These are phyloP conservation scores for Dryas integrifolia DNA, from an alignment of 331 rosid genomes.

Conservation along the genomic window DNA sequence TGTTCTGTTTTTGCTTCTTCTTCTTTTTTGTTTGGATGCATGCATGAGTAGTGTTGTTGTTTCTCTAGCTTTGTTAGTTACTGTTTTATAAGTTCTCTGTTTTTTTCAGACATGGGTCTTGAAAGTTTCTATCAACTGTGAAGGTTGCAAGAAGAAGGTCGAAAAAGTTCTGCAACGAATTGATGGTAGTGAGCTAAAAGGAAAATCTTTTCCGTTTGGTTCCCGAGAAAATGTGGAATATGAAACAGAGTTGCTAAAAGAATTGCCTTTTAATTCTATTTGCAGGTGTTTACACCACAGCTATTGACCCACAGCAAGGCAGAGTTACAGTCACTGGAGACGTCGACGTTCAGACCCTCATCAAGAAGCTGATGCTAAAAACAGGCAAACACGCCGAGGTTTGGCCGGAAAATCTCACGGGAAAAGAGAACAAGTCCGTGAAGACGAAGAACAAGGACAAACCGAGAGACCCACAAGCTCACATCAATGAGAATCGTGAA, in stretches of 20 bases:
- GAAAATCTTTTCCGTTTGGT: background rate
- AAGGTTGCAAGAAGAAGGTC: conserved; percentile 83
- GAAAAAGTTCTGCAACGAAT: conserved; percentile 73
- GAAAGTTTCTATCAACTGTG: conserved; percentile 82
- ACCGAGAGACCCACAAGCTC: conserved; percentile 29
- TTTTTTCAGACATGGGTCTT: conserved; percentile 61
- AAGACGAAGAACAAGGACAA: conserved; percentile 36
- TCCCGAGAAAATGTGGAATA: conserved; percentile 15
- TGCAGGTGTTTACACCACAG: conserved; percentile 70
- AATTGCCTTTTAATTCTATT: background rate
- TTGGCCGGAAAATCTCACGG: conserved; percentile 54
- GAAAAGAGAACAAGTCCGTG: conserved; percentile 39
- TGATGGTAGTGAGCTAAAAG: conserved; percentile 50
- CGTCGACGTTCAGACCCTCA: conserved; percentile 60
- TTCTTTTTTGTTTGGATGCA: background rate
- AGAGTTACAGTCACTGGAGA: conserved; percentile 74
- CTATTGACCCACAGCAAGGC: conserved; percentile 57
- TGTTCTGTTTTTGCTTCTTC: no score
- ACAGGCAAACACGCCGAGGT: conserved; percentile 73
- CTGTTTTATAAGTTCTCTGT: conserved; percentile 10
- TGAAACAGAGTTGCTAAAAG: background rate
- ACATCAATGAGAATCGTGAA: conserved; percentile 28
- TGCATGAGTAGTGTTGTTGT: background rate
- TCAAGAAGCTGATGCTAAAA: conserved; percentile 47
- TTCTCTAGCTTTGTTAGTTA: background rate